These are phyloP conservation scores for Ustilago sp. DNA, from an alignment of 1,284 basidiomycete genomes.

Conservation along the genomic window DNA sequence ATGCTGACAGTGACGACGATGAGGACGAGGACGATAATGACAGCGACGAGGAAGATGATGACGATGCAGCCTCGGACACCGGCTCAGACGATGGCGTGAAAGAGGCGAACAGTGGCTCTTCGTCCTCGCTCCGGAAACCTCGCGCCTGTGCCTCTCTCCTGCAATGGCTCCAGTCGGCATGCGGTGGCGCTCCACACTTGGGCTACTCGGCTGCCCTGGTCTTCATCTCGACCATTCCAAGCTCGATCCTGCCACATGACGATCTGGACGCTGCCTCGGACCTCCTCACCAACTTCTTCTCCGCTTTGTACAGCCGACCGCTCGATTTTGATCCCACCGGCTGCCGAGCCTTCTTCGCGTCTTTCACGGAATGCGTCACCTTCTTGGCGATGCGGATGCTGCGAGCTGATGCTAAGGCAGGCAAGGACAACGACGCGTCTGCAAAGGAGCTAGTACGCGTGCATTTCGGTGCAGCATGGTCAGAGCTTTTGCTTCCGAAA, in stretches of 20 bases:
- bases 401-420: slow-evolving; percentile 7
- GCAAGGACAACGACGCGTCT: slow-evolving; percentile 9
- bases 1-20: slow-evolving; percentile 17
- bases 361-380: slow-evolving; percentile 78
- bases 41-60: slow-evolving; percentile 31
- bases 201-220: slow-evolving; percentile 83
- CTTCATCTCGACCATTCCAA: slow-evolving; percentile 81
- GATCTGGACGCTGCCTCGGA: slow-evolving; percentile 69
- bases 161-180: slow-evolving; percentile 79
- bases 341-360: slow-evolving; percentile 75
- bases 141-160: slow-evolving; percentile 72
- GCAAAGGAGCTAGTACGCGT: slow-evolving; percentile 32
- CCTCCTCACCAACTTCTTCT: slow-evolving; percentile 82
- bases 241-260: slow-evolving; percentile 69
- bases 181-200: slow-evolving; percentile 79
- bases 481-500: slow-evolving; percentile 40
- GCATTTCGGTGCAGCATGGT: slow-evolving; percentile 45
- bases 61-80: slow-evolving; percentile 28
- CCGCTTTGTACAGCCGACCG: slow-evolving; percentile 77
- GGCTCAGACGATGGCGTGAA: slow-evolving; percentile 10
- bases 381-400: slow-evolving; percentile 71
- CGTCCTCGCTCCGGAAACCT: slow-evolving; percentile 17
- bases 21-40: slow-evolving; percentile 37
- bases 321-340: slow-evolving; percentile 70
- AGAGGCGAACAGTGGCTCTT: background rate